Evolutionary conservation across 192 early-diverging fungal genomes (phyloP).

Genomic region (Podila horticola): DNA sequence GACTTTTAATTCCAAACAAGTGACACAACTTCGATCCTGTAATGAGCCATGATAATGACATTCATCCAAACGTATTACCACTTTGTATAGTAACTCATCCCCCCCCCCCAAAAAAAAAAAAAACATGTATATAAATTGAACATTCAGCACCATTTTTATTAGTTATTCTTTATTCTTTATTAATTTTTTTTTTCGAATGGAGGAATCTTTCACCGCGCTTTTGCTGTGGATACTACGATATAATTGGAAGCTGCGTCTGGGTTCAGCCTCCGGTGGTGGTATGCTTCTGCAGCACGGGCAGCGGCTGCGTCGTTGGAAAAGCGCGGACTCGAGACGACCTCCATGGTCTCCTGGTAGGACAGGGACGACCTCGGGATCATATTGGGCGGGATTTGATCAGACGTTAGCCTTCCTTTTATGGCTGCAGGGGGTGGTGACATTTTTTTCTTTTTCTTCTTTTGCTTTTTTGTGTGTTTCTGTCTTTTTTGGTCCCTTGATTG

Average conservation of each 20-base stretch:
- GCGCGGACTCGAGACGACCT: background rate
- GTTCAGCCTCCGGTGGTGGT: background rate
- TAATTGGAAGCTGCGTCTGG: background rate
- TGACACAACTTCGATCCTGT: too few relatives aligned
- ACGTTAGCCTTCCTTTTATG: background rate
- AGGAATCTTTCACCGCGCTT: background rate
- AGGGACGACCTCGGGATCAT: background rate
- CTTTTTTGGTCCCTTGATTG: background rate
- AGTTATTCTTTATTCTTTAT: background rate
- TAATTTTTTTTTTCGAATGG: background rate
- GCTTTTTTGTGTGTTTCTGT: background rate
- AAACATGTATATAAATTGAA: too few relatives aligned
- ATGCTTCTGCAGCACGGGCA: background rate
- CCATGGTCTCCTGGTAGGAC: constrained; percentile 1
- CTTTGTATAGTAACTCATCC: too few relatives aligned
- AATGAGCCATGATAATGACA: too few relatives aligned
- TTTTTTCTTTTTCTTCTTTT: background rate
- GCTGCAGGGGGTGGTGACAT: constrained; percentile 1
- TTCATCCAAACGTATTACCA: too few relatives aligned
- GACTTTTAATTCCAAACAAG: too few relatives aligned
- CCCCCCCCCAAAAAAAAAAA: too few relatives aligned
- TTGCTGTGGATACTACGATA: background rate
- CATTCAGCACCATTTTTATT: too few relatives aligned
- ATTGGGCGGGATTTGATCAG: background rate
- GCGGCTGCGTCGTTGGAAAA: background rate